A percentile compares a stretch with the other conserved stretches of the same genome.
Evolutionary conservation across 176 grass and related monocot species (phyloP).

Genomic region (Bonia amplexicaulis): DNA sequence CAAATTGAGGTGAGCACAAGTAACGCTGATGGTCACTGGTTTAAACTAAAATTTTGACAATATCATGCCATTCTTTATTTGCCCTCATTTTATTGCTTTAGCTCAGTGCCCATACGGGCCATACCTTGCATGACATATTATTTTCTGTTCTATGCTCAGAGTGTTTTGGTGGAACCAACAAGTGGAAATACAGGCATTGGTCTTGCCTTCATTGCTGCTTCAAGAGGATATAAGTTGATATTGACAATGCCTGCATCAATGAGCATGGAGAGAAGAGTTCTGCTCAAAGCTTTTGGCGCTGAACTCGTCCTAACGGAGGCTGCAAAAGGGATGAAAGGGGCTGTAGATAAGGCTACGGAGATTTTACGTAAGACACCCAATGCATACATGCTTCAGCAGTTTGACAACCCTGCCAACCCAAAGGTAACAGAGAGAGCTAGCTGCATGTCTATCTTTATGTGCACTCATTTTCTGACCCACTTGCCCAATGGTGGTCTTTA

Average conservation of each 20-base stretch:
- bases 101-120: neutral
- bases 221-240: slow-evolving; percentile 87
- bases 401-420: slow-evolving; percentile 94
- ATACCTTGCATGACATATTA: neutral
- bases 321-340: slow-evolving; percentile 91
- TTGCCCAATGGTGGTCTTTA: neutral
- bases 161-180: slow-evolving; percentile 86
- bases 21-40: neutral
- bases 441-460: neutral
- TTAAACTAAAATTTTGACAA: neutral
- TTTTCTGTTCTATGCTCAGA: slow-evolving; percentile 30
- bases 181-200: slow-evolving; percentile 97
- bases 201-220: slow-evolving; percentile 94
- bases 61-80: neutral
- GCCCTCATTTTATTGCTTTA: neutral
- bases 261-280: slow-evolving; percentile 94
- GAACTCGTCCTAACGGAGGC: slow-evolving; percentile 88
- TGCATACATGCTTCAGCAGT: slow-evolving; percentile 93
- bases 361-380: slow-evolving; percentile 81
- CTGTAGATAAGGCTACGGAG: slow-evolving; percentile 82
- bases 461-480: neutral
- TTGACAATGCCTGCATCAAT: slow-evolving; percentile 91
- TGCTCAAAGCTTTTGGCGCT: slow-evolving; percentile 86
- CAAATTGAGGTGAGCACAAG: neutral
- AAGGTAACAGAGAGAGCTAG: slow-evolving; percentile 38